phyloP scores from a whole-genome alignment of 2,329 filamentous ascomycete genomes.

The Arthrobotrys pseudoclavata region DNA sequence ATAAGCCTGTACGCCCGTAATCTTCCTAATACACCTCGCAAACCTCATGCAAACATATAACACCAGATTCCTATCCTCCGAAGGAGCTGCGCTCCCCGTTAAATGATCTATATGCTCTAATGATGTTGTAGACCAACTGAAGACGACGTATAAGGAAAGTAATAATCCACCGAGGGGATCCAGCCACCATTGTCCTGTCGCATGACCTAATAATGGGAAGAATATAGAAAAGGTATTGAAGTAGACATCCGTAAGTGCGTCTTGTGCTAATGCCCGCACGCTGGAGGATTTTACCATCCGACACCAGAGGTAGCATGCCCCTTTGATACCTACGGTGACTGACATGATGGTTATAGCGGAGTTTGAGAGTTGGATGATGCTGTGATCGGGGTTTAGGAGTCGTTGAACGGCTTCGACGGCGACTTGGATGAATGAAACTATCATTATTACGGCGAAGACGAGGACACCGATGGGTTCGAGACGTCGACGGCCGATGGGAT shows the following conservation, averaged over 20 bases:
- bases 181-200: slow-evolving; percentile 80
- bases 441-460: slow-evolving; percentile 87
- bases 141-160: slow-evolving; percentile 82
- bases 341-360: slow-evolving; percentile 85
- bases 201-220: slow-evolving; percentile 72
- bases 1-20: slow-evolving; percentile 84
- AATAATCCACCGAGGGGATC: slow-evolving; percentile 83
- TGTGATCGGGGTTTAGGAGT: slow-evolving; percentile 74
- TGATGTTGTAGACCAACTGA: slow-evolving; percentile 82
- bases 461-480: slow-evolving; percentile 84
- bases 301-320: slow-evolving; percentile 87
- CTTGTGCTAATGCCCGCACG: slow-evolving; percentile 81
- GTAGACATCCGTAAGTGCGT: slow-evolving; percentile 69
- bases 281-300: slow-evolving; percentile 86
- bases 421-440: slow-evolving; percentile 85
- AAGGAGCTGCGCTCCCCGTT: slow-evolving; percentile 81
- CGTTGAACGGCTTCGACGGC: slow-evolving; percentile 77
- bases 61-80: slow-evolving; percentile 85
- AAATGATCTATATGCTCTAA: slow-evolving; percentile 83
- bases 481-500: slow-evolving; percentile 81
- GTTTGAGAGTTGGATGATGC: slow-evolving; percentile 75
- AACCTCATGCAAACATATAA: slow-evolving; percentile 95
- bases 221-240: slow-evolving; percentile 92
- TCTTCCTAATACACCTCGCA: slow-evolving; percentile 85
- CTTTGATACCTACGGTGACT: slow-evolving; percentile 83